phyloP scores from a whole-genome alignment of 345 rosid genomes.

The Brassica nigra region DNA sequence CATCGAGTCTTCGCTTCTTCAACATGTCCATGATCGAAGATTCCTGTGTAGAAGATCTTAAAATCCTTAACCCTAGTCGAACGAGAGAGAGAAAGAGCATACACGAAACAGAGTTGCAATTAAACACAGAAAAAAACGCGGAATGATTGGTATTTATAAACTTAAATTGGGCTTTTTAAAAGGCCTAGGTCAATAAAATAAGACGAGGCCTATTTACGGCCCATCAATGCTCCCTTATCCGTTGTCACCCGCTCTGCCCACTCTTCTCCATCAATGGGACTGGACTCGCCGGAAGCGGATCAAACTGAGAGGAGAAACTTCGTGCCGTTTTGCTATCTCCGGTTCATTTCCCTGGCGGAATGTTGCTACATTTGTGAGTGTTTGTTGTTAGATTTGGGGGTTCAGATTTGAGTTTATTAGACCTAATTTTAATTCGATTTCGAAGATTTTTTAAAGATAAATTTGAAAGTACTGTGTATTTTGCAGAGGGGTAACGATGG shows the following conservation, averaged over 20 bases:
- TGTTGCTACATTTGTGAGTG: constrained; percentile 33
- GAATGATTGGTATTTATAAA: not conserved
- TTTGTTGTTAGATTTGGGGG: no score
- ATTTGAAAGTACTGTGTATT: not conserved
- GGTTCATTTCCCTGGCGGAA: not conserved
- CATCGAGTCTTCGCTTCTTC: constrained; percentile 69
- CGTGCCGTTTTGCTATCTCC: not conserved
- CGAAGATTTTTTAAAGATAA: not conserved
- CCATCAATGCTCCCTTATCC: constrained; percentile 36
- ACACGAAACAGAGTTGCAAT: not conserved
- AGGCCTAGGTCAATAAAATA: not conserved
- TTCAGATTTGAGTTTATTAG: not conserved
- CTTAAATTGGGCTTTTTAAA: not conserved
- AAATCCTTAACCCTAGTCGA: constrained; percentile 53
- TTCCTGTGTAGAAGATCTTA: not conserved
- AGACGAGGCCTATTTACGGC: not conserved
- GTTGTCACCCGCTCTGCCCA: not conserved
- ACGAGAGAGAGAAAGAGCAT: not conserved
- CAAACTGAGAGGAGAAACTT: not conserved
- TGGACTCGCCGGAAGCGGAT: constrained; percentile 9
- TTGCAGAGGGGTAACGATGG: constrained; percentile 22
- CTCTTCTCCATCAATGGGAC: constrained; percentile 23
- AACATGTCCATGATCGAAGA: constrained; percentile 46
- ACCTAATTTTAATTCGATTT: constrained; percentile 7
- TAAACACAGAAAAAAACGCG: not conserved